Percentiles rank a stretch among this genome's conserved stretches.
phyloP scores from a whole-genome alignment of 306 rosid species.

The Abrus pulchellus region DNA sequence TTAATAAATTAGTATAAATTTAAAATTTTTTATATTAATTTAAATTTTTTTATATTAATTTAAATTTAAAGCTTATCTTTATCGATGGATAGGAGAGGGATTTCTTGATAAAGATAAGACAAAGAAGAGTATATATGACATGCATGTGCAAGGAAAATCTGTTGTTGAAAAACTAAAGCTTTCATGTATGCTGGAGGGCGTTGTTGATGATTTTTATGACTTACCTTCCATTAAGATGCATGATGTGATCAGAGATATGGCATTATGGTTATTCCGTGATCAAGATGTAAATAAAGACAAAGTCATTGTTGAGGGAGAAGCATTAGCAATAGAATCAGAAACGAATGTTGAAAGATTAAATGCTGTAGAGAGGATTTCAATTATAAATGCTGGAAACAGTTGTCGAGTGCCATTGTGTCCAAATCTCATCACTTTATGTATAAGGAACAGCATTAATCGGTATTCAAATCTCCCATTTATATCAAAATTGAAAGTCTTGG shows the following conservation, averaged over 20 bases:
- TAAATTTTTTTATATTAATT: too few relatives aligned
- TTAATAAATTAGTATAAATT: too few relatives aligned
- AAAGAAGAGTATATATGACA: not conserved
- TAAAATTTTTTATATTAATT: too few relatives aligned
- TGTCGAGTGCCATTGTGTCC: not conserved
- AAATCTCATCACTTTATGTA: slow-evolving; percentile 6
- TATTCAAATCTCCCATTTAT: not conserved
- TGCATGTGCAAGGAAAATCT: slow-evolving; percentile 25
- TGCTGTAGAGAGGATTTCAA: slow-evolving; percentile 37
- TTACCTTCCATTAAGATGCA: not conserved
- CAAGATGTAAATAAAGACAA: not conserved
- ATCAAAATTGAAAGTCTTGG: slow-evolving; percentile 30
- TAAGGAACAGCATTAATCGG: accelerated
- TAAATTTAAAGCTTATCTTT: too few relatives aligned
- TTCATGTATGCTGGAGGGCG: not conserved
- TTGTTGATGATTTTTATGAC: accelerated
- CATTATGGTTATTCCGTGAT: slow-evolving; percentile 30
- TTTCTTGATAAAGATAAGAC: not conserved
- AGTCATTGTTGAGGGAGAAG: not conserved
- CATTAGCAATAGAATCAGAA: not conserved
- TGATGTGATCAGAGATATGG: slow-evolving; percentile 41
- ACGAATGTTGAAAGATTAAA: slow-evolving; percentile 24
- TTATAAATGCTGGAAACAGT: not conserved
- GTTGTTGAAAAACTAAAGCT: slow-evolving; percentile 28
- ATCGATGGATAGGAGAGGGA: slow-evolving; percentile 42